phyloP scores from a whole-genome alignment of 2,329 filamentous ascomycete genomes.

The Alternaria sp. region DNA sequence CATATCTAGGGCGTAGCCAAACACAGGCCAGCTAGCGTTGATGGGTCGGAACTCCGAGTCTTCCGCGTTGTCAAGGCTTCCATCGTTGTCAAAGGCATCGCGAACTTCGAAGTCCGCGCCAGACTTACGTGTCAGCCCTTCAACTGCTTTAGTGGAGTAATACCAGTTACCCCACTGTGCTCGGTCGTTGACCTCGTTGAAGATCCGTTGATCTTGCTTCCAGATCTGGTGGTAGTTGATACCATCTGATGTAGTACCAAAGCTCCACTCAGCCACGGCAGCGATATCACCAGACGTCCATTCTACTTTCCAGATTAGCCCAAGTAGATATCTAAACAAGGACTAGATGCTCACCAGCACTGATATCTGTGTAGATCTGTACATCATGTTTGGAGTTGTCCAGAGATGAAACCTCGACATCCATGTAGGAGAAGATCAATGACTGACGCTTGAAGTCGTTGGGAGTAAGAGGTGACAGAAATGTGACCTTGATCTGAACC shows the following conservation, averaged over 20 bases:
- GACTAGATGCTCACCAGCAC: conserved; percentile 63
- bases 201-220: conserved; percentile 58
- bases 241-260: conserved; percentile 47
- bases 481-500: conserved; percentile 72
- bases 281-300: conserved; percentile 71
- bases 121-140: conserved; percentile 58
- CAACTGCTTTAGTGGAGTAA: conserved; percentile 57
- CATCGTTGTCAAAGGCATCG: conserved; percentile 55
- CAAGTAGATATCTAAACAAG: not conserved
- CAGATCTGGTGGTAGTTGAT: conserved; percentile 69
- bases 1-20: conserved; percentile 62
- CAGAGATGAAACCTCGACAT: conserved; percentile 68
- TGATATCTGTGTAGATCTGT: conserved; percentile 76
- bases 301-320: conserved; percentile 60
- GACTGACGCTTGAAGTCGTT: conserved; percentile 73
- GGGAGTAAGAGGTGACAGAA: conserved; percentile 74
- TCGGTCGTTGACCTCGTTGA: conserved; percentile 59
- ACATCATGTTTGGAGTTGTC: conserved; percentile 71
- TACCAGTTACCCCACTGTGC: conserved; percentile 65
- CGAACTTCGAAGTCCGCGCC: conserved; percentile 59
- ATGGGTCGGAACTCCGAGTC: conserved; percentile 62
- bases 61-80: conserved; percentile 56
- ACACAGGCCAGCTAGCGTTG: conserved; percentile 61
- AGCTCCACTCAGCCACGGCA: conserved; percentile 69
- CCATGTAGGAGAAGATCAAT: conserved; percentile 73